Evolutionary conservation across 169 alveolate species (phyloP).

Genomic region (Sarcocystis neurona): DNA sequence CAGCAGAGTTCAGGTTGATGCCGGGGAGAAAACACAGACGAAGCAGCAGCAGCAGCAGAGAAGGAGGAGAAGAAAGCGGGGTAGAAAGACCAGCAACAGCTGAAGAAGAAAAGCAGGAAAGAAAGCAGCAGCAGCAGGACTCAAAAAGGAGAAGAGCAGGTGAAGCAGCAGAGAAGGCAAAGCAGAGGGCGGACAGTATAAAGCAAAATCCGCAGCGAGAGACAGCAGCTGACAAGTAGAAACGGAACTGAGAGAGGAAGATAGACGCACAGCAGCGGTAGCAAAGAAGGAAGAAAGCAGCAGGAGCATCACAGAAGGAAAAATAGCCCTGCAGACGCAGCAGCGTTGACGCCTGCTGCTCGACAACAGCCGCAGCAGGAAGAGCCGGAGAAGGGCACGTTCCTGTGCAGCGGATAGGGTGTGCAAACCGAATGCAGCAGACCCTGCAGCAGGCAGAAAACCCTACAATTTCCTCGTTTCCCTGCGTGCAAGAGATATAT

Average conservation of each 20-base stretch:
- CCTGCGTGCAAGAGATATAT: no score
- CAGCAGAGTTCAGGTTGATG: neutral
- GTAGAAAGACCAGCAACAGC: neutral
- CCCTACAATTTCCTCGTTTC: no score
- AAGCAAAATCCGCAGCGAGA: no score
- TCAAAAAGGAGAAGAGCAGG: neutral
- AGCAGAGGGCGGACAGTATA: neutral
- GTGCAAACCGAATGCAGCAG: no score
- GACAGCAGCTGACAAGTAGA: no score
- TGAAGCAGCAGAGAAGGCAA: neutral
- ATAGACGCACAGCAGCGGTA: neutral
- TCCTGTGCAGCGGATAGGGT: no score
- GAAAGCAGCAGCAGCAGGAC: neutral
- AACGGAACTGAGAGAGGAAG: no score
- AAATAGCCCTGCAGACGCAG: neutral
- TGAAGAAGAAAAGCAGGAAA: neutral
- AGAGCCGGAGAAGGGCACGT: neutral
- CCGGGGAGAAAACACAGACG: neutral
- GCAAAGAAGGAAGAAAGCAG: neutral
- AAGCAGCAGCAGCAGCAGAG: neutral
- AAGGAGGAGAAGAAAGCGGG: neutral
- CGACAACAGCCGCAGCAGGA: conserved; percentile 29
- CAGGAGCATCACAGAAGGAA: neutral
- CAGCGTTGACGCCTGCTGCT: neutral
- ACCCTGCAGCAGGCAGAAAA: no score